Base-by-base conservation (phyloP, 2,329 filamentous ascomycete species). In the Cercospora sp. region DNA sequence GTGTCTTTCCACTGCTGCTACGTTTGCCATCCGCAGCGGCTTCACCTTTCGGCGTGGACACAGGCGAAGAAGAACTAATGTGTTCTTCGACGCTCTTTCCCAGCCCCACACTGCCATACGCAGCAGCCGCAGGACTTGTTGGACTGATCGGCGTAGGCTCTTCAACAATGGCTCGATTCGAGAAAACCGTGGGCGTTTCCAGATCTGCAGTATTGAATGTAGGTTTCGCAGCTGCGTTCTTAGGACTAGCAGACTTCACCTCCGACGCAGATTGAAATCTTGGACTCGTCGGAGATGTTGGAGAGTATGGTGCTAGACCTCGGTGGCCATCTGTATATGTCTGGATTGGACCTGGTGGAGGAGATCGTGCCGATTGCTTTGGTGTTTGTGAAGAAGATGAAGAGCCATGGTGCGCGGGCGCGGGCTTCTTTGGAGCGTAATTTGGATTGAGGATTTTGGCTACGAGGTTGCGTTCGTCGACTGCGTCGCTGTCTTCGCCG, bases 401-500 rank as follows among this genome's bases (percentile, higher is more conserved):
- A 4, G 48, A 62, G 9, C 68, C 67, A 63, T 72, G 69, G 40
- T 74, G 68, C 58, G 67, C 69, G 16, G 67, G 63, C 48, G 75
- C 72, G 5, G 73, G 73, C 62, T 73, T 73, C 51, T 73, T 73
- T 8, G 67, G 61, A 3, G 69, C 45, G 1, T 69, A 63, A 20
- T 74, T 75, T 13, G 75, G 74, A 40, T 76, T 77, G 45, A 78
- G 64, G 26, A 78, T 65, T 36, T 71, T 68, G 26, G 72, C 69
- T 12, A 77, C 73, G 18, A 76, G 60, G 20, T 73, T 75, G 18
- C 75, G 71, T 64, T 78, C 77, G 33, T 78, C 74, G 5, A 76
- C 82, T 10, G 70, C 67, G 42, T 84, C 83, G 5, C 81, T 80
- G 40, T 82, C 80, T 59, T 83, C 81, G 9, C 78, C 81, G n/a